phyloP scores from a whole-genome alignment of 202 grass and related monocot genomes.

The Setaria viridis region DNA sequence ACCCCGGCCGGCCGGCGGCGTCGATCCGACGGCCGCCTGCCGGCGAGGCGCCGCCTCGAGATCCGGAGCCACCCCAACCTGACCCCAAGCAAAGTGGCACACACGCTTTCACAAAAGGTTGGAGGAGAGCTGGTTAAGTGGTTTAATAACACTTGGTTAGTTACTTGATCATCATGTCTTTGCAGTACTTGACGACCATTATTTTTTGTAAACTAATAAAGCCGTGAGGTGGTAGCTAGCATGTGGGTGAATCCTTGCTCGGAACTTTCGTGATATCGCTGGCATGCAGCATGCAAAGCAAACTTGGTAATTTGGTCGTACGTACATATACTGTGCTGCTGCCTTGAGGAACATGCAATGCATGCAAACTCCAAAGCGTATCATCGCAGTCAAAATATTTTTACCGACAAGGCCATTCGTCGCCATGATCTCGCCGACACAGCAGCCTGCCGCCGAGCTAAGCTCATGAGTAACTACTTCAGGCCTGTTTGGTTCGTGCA shows the following conservation, averaged over 20 bases:
- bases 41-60: slow-evolving; percentile 36
- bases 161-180: slow-evolving; percentile 13
- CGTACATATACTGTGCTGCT: background rate
- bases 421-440: slow-evolving; percentile 49
- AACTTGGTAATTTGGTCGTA: slow-evolving; percentile 32
- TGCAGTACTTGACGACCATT: slow-evolving; percentile 6
- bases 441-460: background rate
- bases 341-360: too few species aligned
- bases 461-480: slow-evolving; percentile 11
- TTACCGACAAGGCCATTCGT: slow-evolving; percentile 49
- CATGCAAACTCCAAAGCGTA: slow-evolving; percentile 3
- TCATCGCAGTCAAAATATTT: slow-evolving; percentile 1
- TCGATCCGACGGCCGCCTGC: slow-evolving; percentile 41
- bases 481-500: too few species aligned
- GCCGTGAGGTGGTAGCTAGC: background rate
- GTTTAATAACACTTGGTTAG: slow-evolving; percentile 35
- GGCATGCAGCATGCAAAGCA: slow-evolving; percentile 7
- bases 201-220: background rate
- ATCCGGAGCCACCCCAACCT: slow-evolving; percentile 64
- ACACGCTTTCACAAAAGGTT: slow-evolving; percentile 55
- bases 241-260: slow-evolving; percentile 34
- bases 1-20: background rate
- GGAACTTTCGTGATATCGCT: slow-evolving; percentile 49
- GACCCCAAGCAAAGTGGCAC: slow-evolving; percentile 45
- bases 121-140: slow-evolving; percentile 1